Evolutionary conservation across 306 rosid genomes (phyloP).

Genomic region (Prunus persica): DNA sequence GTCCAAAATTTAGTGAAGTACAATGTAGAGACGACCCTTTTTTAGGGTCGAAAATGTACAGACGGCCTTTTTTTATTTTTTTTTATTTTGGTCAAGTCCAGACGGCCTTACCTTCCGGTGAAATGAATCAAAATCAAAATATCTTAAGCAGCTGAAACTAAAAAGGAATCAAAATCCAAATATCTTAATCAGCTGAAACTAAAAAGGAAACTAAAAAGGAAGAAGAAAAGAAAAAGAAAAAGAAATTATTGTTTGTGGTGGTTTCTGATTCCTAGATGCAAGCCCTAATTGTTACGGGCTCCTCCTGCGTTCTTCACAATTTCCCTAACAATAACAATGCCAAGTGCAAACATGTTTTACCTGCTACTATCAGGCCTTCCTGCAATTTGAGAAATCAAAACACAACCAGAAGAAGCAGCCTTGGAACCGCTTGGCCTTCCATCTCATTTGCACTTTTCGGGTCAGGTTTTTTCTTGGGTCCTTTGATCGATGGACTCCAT

Average conservation of each 20-base stretch:
- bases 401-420: constrained; percentile 29
- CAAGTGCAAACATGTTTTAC: constrained; percentile 9
- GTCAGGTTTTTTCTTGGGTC: constrained; percentile 65
- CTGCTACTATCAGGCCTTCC: constrained; percentile 18
- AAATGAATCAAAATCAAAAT: not conserved
- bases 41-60: too few relatives aligned
- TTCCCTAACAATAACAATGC: not conserved
- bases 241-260: not conserved
- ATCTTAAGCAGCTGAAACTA: not conserved
- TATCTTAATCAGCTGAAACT: not conserved
- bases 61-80: too few relatives aligned
- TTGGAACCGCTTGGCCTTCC: constrained; percentile 47
- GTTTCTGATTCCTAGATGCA: constrained; percentile 34
- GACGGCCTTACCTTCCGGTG: not conserved
- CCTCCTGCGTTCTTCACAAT: constrained; percentile 28
- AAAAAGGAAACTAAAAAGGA: not conserved
- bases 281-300: constrained; percentile 27
- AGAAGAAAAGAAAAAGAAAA: not conserved
- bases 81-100: too few relatives aligned
- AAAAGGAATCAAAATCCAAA: not conserved
- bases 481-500: constrained; percentile 80
- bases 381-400: constrained; percentile 36
- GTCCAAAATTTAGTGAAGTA: not conserved
- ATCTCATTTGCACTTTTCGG: constrained; percentile 60
- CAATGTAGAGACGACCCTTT: not conserved